Percentiles rank a stretch among this genome's conserved stretches.
Evolutionary conservation across 331 rosid species (phyloP).

Genomic region (Malus hybrid): DNA sequence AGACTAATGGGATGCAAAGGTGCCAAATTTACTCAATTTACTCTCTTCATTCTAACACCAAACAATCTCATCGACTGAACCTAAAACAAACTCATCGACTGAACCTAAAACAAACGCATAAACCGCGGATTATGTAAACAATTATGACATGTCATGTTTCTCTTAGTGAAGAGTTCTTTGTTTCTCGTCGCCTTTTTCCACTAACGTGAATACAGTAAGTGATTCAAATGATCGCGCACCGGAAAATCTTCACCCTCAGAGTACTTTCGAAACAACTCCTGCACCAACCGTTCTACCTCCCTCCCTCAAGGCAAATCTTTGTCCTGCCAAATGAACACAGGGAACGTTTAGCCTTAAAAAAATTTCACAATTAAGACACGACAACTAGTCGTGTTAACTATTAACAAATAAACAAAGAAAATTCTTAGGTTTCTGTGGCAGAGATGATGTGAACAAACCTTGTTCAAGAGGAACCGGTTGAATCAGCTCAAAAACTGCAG

Average conservation of each 20-base stretch:
- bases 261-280: conserved; percentile 92
- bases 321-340: conserved; percentile 44
- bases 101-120: background rate
- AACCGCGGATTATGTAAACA: conserved; percentile 19
- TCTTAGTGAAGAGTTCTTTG: conserved; percentile 20
- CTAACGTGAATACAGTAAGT: conserved; percentile 21
- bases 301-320: conserved; percentile 98
- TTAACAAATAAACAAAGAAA: background rate
- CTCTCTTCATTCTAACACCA: conserved; percentile 21
- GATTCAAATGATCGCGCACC: background rate
- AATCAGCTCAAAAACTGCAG: conserved; percentile 78
- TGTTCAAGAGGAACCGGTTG: conserved; percentile 84
- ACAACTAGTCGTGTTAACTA: background rate
- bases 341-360: no score
- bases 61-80: background rate
- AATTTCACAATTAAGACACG: background rate
- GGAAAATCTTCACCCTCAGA: conserved; percentile 23
- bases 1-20: background rate
- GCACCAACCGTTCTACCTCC: conserved; percentile 99
- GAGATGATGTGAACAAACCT: conserved; percentile 36
- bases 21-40: conserved; percentile 17
- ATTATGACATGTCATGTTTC: conserved; percentile 28
- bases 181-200: conserved; percentile 10
- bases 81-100: background rate
- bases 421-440: background rate